These are phyloP conservation scores for Psilocybe azurescens DNA, from an alignment of 768 basidiomycete genomes.

Conservation along the genomic window DNA sequence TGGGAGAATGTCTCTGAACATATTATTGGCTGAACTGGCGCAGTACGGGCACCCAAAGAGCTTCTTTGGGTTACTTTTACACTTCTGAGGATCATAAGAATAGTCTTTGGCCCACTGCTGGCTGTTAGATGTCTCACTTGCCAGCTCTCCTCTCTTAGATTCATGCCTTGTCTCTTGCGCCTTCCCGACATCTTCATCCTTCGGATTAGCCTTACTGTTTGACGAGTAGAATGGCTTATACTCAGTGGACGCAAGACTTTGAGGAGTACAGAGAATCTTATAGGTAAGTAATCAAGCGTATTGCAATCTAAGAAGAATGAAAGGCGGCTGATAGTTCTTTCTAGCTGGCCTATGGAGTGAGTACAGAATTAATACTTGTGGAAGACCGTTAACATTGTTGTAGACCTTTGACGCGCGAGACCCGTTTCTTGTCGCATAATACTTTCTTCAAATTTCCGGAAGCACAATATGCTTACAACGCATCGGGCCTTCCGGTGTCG, in stretches of 20 bases:
- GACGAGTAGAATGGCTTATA: slow-evolving; percentile 4
- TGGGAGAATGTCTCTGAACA: not conserved
- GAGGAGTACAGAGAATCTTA: not conserved
- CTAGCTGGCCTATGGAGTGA: slow-evolving; percentile 7
- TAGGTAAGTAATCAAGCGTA: not conserved
- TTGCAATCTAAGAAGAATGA: not conserved
- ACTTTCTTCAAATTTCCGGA: not conserved
- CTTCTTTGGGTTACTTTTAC: not conserved
- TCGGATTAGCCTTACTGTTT: not conserved
- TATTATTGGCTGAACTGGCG: not conserved
- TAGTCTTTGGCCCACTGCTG: not conserved
- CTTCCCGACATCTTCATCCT: not conserved
- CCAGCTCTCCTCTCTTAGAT: not conserved
- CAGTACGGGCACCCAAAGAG: not conserved
- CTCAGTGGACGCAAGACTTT: not conserved
- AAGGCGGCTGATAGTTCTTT: not conserved
- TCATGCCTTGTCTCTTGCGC: not conserved
- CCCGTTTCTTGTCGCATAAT: not conserved
- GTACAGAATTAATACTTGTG: not conserved
- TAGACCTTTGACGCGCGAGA: not conserved
- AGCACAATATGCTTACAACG: not conserved
- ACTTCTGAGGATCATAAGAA: not conserved
- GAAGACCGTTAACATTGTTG: not conserved
- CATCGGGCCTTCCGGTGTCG: not conserved
- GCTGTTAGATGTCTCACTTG: slow-evolving; percentile 2